These are phyloP conservation scores for Hyphodiscus sp. DNA, from an alignment of 2,329 filamentous ascomycete genomes.

Conservation along the genomic window DNA sequence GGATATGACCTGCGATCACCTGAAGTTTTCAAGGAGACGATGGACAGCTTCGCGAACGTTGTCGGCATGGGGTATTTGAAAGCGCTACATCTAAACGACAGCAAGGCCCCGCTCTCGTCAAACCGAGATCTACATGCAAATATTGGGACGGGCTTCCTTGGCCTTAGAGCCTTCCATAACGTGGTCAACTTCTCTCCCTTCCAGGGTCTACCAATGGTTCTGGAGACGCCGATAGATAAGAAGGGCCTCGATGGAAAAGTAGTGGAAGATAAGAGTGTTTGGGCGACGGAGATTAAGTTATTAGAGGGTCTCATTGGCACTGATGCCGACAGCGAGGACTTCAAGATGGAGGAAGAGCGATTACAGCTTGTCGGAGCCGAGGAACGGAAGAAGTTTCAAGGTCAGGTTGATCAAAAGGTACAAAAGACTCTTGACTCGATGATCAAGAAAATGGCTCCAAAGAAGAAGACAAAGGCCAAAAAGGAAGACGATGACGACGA, in stretches of 20 bases:
- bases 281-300: constrained; percentile 92
- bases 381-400: constrained; percentile 70
- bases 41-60: constrained; percentile 67
- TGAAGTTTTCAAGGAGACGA: constrained; percentile 63
- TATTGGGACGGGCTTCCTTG: constrained; percentile 91
- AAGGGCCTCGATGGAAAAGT: constrained; percentile 59
- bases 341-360: constrained; percentile 55
- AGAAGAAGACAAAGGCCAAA: constrained; percentile 34
- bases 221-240: constrained; percentile 90
- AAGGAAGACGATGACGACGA: constrained; percentile 25
- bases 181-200: constrained; percentile 78
- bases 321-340: constrained; percentile 69
- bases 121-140: constrained; percentile 90
- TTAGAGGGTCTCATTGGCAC: constrained; percentile 83
- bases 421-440: constrained; percentile 35
- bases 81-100: constrained; percentile 91
- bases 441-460: constrained; percentile 31
- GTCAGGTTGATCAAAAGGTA: constrained; percentile 70
- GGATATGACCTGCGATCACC: constrained; percentile 84
- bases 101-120: constrained; percentile 79
- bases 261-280: constrained; percentile 73
- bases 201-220: constrained; percentile 76
- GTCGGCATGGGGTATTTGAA: constrained; percentile 76
- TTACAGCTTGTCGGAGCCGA: constrained; percentile 61
- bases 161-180: constrained; percentile 82